These are phyloP conservation scores for Termitomyces sp. DNA, from an alignment of 768 basidiomycete genomes.

Conservation along the genomic window DNA sequence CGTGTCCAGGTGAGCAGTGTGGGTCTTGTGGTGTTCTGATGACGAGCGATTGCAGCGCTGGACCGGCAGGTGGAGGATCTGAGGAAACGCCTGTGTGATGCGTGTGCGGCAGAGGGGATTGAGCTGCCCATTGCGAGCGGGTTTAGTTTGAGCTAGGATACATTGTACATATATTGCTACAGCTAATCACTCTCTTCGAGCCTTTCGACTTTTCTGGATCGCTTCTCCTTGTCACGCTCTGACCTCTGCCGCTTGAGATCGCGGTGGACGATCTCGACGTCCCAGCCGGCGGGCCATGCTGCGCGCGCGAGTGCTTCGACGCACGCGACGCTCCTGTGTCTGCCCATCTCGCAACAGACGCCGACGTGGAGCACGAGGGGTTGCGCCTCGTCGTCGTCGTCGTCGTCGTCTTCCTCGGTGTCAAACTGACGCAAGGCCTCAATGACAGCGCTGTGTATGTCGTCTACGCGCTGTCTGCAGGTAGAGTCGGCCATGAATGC, in stretches of 20 bases:
- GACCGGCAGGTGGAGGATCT: slow-evolving; percentile 44
- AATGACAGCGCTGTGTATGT: not conserved
- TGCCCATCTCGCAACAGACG: slow-evolving; percentile 8
- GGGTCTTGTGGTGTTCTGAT: not conserved
- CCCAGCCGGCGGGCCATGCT: slow-evolving; percentile 1
- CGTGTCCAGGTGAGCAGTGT: slow-evolving; percentile 36
- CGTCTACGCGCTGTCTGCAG: not conserved
- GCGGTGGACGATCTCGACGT: slow-evolving; percentile 1
- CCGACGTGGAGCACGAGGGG: not conserved
- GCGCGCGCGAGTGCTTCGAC: slow-evolving; percentile 9
- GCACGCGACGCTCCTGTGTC: slow-evolving; percentile 10
- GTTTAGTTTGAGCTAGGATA: slow-evolving; percentile 15
- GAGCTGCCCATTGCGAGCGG: slow-evolving; percentile 35
- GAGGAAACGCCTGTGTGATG: slow-evolving; percentile 43
- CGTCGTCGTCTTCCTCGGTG: not conserved
- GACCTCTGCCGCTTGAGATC: slow-evolving; percentile 3
- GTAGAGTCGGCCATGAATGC: not conserved
- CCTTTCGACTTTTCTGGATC: not conserved
- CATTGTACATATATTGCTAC: no score
- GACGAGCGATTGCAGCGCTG: slow-evolving; percentile 28
- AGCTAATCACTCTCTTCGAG: not conserved
- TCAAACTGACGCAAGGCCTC: not conserved
- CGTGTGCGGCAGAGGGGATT: slow-evolving; percentile 38
- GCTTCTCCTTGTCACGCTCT: slow-evolving; percentile 10
- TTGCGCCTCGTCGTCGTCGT: not conserved